Evolutionary conservation across 768 basidiomycete species (phyloP).

Genomic region (Collybia mongolica): DNA sequence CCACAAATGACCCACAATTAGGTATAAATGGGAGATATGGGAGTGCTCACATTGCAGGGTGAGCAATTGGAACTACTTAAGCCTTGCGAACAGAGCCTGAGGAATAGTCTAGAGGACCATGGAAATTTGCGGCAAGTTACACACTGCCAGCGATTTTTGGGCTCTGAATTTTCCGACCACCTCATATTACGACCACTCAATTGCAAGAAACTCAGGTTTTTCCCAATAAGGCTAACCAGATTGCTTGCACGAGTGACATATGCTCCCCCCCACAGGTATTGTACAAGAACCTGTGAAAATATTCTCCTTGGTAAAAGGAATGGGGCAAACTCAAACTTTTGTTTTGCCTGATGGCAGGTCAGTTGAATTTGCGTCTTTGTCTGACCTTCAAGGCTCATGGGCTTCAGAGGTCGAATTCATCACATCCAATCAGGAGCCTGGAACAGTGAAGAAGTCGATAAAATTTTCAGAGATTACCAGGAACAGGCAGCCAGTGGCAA

Average conservation of each 20-base stretch:
- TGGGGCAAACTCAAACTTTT: constrained; percentile 43
- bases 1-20: constrained; percentile 19
- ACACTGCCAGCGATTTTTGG: constrained; percentile 33
- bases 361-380: constrained; percentile 6
- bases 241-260: too few relatives aligned
- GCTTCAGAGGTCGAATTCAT: constrained; percentile 60
- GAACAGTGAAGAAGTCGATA: constrained; percentile 47
- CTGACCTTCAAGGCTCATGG: neutral
- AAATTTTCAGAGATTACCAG: constrained; percentile 67
- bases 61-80: neutral
- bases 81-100: too few relatives aligned
- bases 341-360: constrained; percentile 46
- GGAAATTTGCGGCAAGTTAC: constrained; percentile 24
- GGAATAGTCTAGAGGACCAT: constrained; percentile 17
- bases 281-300: constrained; percentile 13
- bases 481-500: constrained; percentile 53
- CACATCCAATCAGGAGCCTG: constrained; percentile 43
- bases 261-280: constrained; percentile 26
- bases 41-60: constrained; percentile 67
- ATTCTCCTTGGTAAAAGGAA: constrained; percentile 20
- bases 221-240: neutral
- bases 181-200: constrained; percentile 28
- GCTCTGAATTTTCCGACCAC: constrained; percentile 23
- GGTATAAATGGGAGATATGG: constrained; percentile 75
- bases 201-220: constrained; percentile 31